Conservation (phyloP, 2,329 filamentous ascomycete genomes). For the Onygenales sp. region DNA sequence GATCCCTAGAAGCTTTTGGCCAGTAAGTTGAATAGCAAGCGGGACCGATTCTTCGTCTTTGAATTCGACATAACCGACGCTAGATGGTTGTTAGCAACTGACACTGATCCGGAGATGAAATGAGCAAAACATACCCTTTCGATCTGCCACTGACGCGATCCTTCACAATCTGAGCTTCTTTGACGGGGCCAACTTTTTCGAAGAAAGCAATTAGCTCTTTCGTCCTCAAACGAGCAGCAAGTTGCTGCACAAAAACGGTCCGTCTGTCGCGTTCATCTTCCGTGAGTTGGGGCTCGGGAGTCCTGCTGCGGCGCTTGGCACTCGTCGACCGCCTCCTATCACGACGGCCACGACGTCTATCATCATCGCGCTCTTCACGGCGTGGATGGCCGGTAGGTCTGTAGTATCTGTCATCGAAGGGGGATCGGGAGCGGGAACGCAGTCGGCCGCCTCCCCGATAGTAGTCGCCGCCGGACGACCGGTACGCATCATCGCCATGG, state of each 20-base stretch:
- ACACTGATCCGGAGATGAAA: not conserved
- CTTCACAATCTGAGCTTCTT: constrained; percentile 97
- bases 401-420: constrained; percentile 51
- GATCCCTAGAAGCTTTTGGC: constrained; percentile 96
- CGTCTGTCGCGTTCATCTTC: constrained; percentile 95
- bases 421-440: constrained; percentile 64
- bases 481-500: constrained; percentile 41
- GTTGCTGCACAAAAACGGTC: constrained; percentile 96
- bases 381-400: constrained; percentile 40
- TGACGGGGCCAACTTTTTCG: constrained; percentile 86
- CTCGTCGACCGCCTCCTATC: constrained; percentile 39
- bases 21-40: constrained; percentile 92
- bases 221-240: constrained; percentile 84
- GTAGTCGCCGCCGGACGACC: constrained; percentile 53
- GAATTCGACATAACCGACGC: constrained; percentile 99
- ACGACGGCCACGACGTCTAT: constrained; percentile 42
- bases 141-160: constrained; percentile 93
- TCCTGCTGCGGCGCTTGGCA: constrained; percentile 35
- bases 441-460: constrained; percentile 56
- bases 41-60: constrained; percentile 89
- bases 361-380: constrained; percentile 39
- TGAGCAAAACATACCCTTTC: constrained; percentile 68
- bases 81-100: constrained; percentile 33
- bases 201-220: constrained; percentile 93
- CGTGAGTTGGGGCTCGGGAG: constrained; percentile 62